These are phyloP conservation scores for Remersonia thermophila DNA, from an alignment of 2,329 filamentous ascomycete genomes.

Conservation along the genomic window DNA sequence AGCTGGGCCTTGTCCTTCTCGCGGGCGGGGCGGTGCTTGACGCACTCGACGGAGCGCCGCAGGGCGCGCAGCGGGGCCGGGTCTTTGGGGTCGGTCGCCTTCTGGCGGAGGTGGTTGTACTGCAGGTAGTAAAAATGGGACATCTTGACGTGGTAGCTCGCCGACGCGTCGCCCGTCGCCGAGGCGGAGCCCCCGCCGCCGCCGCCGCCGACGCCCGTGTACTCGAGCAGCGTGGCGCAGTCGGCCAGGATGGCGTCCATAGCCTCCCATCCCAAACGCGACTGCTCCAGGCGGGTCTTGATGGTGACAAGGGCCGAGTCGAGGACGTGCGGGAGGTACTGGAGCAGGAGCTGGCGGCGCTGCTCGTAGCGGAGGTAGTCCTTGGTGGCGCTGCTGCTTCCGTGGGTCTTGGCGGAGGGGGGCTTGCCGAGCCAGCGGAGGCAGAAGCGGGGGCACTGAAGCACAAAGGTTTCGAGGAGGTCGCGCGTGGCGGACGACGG, in stretches of 20 bases:
- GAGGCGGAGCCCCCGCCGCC: slow-evolving; percentile 17
- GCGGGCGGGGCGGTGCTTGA: slow-evolving; percentile 38
- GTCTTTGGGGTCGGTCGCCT: slow-evolving; percentile 27
- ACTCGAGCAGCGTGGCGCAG: slow-evolving; percentile 40
- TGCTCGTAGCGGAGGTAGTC: slow-evolving; percentile 50
- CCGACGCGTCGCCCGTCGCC: slow-evolving; percentile 20
- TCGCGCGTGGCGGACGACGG: slow-evolving; percentile 15
- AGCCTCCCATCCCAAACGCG: slow-evolving; percentile 37
- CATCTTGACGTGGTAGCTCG: slow-evolving; percentile 50
- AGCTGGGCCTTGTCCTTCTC: slow-evolving; percentile 51
- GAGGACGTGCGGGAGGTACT: slow-evolving; percentile 43
- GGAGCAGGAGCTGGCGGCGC: slow-evolving; percentile 39
- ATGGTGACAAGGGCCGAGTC: slow-evolving; percentile 47
- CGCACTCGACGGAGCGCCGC: slow-evolving; percentile 49
- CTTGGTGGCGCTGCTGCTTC: slow-evolving; percentile 39
- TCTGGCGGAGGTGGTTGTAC: slow-evolving; percentile 39
- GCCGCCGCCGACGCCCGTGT: slow-evolving; percentile 32
- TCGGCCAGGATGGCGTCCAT: slow-evolving; percentile 47
- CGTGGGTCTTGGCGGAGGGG: slow-evolving; percentile 26
- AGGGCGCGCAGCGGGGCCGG: slow-evolving; percentile 41
- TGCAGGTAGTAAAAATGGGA: slow-evolving; percentile 61
- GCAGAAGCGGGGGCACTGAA: slow-evolving; percentile 47
- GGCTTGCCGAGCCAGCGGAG: slow-evolving; percentile 49
- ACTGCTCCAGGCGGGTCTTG: slow-evolving; percentile 39
- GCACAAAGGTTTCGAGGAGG: slow-evolving; percentile 43